Conservation (phyloP, 2,329 filamentous ascomycete species). For the Aureobasidium sp. region DNA sequence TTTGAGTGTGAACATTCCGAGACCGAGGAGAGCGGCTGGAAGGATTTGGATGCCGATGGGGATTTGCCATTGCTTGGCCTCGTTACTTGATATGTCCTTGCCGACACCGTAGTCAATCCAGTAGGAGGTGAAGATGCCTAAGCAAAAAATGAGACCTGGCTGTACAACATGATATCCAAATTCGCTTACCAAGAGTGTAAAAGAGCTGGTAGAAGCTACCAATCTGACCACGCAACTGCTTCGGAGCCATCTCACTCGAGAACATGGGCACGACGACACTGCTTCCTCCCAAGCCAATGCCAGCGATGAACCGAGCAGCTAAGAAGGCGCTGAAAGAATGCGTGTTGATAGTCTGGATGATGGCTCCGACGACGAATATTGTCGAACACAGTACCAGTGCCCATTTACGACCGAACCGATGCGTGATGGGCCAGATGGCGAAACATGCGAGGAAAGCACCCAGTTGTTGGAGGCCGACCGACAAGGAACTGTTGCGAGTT, state of each 20-base stretch:
- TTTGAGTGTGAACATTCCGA: conserved; percentile 41
- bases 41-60: conserved; percentile 45
- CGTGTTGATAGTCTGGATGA: conserved; percentile 41
- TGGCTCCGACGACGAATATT: conserved; percentile 32
- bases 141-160: not conserved
- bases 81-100: conserved; percentile 27
- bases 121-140: conserved; percentile 41
- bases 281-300: conserved; percentile 41
- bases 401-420: conserved; percentile 36
- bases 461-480: conserved; percentile 43
- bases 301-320: conserved; percentile 39
- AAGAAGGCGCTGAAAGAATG: conserved; percentile 39
- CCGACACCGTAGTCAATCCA: conserved; percentile 45
- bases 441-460: conserved; percentile 46
- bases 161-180: not conserved
- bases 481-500: conserved; percentile 36
- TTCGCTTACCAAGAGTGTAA: conserved; percentile 34
- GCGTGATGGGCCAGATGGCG: conserved; percentile 40
- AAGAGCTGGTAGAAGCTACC: conserved; percentile 46
- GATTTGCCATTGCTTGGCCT: conserved; percentile 44
- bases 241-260: conserved; percentile 33
- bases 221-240: conserved; percentile 39
- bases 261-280: conserved; percentile 36
- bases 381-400: conserved; percentile 38
- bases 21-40: conserved; percentile 38